Base-by-base conservation (phyloP, 2,329 filamentous ascomycete species). In the Pyrenophora teres region DNA sequence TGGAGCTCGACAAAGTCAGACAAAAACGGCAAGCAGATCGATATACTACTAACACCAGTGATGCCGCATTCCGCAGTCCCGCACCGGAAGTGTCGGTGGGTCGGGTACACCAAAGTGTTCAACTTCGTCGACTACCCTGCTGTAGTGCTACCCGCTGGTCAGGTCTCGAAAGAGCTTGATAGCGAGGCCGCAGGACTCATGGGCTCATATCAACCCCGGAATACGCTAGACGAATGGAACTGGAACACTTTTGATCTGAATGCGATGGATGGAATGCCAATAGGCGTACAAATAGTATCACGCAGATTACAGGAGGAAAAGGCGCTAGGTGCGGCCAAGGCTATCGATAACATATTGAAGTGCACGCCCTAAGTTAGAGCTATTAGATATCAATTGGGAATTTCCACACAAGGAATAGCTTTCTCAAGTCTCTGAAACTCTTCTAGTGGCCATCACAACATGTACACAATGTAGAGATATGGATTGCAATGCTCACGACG, bases 61-160 rank as follows among this genome's bases (percentile, higher is more conserved):
- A 83, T 87, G 78, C 83, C 85, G 1, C 86, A 88, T 63, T 72
- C 80, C 0, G 78, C 83, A 1, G 78, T 85, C 0, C 80, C 76
- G 12, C 79, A 81, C 54, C 65, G 75, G 7, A 69, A 64, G 39
- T 71, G 77, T 36, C 66, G 73, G 12, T 80, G 77, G 77, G 76
- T 79, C 3, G 84, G 84, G 2, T 86, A 86, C 58, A 85, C 83
- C 1, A 84, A 84, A 60, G 75, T 85, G 6, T 85, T 82, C 78
- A 86, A 87, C 57, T 70, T 86, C 8, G 72, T 87, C 0, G 85
- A 88, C 62, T 87, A 87, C 58, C 76, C 82, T 0, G 80, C 83
- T 0, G 68, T 85, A 4, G 78, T 81, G 0, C 70, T 87, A 12
- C 84, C 85, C 0, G 80, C 78, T 12, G 83, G 81, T 0, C 67